Conservation (phyloP, 176 grass and related monocot genomes). For the Musa acuminata region DNA sequence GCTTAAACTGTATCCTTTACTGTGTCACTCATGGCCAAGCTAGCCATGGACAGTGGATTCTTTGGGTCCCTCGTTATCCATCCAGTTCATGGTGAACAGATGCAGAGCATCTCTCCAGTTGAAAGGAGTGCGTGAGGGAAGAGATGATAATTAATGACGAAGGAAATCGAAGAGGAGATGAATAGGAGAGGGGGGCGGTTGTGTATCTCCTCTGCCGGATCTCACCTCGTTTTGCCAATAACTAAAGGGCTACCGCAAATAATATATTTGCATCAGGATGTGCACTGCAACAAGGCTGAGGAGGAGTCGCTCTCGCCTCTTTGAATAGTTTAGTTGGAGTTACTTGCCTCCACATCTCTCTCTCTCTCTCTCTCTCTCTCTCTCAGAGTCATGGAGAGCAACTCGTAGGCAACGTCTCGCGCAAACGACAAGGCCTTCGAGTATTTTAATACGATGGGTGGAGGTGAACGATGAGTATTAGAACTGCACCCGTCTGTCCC, state of each 20-base stretch:
- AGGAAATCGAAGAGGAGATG: too few species aligned
- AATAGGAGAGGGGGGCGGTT: too few species aligned
- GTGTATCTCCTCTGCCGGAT: neutral
- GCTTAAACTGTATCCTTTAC: too few species aligned
- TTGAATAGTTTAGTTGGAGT: slow-evolving; percentile 5
- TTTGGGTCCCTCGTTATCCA: neutral
- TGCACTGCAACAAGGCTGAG: neutral
- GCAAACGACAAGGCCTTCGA: slow-evolving; percentile 5
- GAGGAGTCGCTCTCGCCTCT: neutral
- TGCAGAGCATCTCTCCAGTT: too few species aligned
- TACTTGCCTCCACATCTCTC: slow-evolving; percentile 11
- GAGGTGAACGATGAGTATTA: neutral
- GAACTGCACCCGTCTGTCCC: slow-evolving; percentile 34
- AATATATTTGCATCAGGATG: neutral
- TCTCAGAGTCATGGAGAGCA: slow-evolving; percentile 3
- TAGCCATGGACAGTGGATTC: neutral
- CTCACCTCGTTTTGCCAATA: slow-evolving; percentile 1
- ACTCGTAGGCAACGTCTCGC: neutral
- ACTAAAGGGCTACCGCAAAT: neutral
- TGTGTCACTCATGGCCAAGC: too few species aligned
- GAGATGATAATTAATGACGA: too few species aligned
- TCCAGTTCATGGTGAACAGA: neutral
- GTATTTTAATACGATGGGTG: neutral
- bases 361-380: neutral
- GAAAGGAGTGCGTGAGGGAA: too few species aligned